phyloP scores from a whole-genome alignment of 352 stramenopile species.

The Globisporangium middletonii region DNA sequence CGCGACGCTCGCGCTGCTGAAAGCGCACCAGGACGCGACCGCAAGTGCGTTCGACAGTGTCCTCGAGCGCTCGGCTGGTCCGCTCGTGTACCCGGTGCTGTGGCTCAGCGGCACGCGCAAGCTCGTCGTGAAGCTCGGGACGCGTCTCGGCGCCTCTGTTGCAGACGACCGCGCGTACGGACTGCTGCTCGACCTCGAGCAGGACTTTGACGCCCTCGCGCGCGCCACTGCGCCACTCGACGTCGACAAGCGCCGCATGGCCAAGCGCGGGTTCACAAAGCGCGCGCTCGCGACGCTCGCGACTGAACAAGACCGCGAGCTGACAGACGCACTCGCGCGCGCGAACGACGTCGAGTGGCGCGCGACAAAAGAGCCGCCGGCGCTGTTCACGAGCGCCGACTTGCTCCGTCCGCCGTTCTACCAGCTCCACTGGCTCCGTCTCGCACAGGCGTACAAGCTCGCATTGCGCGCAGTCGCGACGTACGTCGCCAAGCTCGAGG shows the following conservation, averaged over 20 bases:
- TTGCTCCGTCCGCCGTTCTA: constrained; percentile 48
- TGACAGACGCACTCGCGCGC: constrained; percentile 6
- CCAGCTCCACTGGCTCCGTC: constrained; percentile 36
- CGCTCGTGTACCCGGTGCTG: constrained; percentile 49
- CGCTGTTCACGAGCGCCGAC: constrained; percentile 41
- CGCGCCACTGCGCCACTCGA: background rate
- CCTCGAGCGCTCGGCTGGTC: constrained; percentile 26
- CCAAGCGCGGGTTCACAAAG: constrained; percentile 37
- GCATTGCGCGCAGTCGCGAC: constrained; percentile 30
- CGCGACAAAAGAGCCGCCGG: constrained; percentile 8
- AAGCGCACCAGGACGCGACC: constrained; percentile 44
- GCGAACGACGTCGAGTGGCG: constrained; percentile 50
- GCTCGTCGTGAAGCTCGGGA: constrained; percentile 44
- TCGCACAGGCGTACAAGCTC: constrained; percentile 48
- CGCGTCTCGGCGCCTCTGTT: constrained; percentile 31
- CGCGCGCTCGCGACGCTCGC: constrained; percentile 15
- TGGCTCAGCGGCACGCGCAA: constrained; percentile 30
- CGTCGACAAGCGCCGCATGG: constrained; percentile 18
- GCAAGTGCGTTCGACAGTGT: constrained; percentile 42
- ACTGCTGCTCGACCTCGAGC: constrained; percentile 47
- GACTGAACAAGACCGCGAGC: constrained; percentile 18
- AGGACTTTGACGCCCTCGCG: constrained; percentile 30
- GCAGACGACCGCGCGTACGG: constrained; percentile 63
- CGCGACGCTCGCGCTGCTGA: constrained; percentile 41
- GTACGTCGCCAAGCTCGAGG: constrained; percentile 52